These are phyloP conservation scores for Xerocomus potaroensis DNA, from an alignment of 768 basidiomycete species.

Conservation along the genomic window DNA sequence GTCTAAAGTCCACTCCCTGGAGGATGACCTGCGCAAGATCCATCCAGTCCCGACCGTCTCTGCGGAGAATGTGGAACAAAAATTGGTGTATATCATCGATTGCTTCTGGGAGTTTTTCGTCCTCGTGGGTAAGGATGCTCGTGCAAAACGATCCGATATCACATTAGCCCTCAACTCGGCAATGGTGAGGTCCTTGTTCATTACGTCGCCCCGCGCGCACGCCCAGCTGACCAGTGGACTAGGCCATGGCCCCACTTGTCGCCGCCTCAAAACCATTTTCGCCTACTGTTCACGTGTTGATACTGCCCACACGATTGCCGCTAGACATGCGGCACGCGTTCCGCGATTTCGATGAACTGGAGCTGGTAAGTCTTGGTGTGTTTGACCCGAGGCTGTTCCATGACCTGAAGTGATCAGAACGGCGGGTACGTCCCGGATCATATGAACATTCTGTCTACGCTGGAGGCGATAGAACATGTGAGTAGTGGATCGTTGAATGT, in stretches of 20 bases:
- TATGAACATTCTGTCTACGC: slow-evolving; percentile 66
- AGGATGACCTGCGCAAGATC: slow-evolving; percentile 37
- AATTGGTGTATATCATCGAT: slow-evolving; percentile 62
- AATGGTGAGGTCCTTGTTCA: slow-evolving; percentile 37
- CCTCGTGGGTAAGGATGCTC: slow-evolving; percentile 63
- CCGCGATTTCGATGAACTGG: slow-evolving; percentile 63
- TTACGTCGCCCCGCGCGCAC: not conserved
- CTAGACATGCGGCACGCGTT: slow-evolving; percentile 63
- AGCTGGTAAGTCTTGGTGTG: slow-evolving; percentile 42
- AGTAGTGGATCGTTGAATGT: slow-evolving; percentile 1
- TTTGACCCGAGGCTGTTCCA: not conserved
- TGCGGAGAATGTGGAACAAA: slow-evolving; percentile 34
- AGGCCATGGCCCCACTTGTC: slow-evolving; percentile 54
- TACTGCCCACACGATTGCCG: slow-evolving; percentile 73
- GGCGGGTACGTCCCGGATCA: slow-evolving; percentile 59
- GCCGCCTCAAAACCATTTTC: slow-evolving; percentile 58
- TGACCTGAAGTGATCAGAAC: slow-evolving; percentile 35
- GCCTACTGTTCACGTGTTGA: slow-evolving; percentile 69
- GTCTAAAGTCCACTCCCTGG: not conserved
- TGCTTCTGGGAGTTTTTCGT: slow-evolving; percentile 81
- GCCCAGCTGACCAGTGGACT: not conserved
- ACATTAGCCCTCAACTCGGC: slow-evolving; percentile 56
- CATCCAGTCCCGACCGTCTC: slow-evolving; percentile 41
- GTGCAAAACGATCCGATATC: slow-evolving; percentile 56
- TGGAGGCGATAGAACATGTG: slow-evolving; percentile 60